A percentile compares a stretch with the other conserved stretches of the same genome.
Evolutionary conservation across 2,329 filamentous ascomycete species (phyloP).

Genomic region (Setomelanomma holmii): DNA sequence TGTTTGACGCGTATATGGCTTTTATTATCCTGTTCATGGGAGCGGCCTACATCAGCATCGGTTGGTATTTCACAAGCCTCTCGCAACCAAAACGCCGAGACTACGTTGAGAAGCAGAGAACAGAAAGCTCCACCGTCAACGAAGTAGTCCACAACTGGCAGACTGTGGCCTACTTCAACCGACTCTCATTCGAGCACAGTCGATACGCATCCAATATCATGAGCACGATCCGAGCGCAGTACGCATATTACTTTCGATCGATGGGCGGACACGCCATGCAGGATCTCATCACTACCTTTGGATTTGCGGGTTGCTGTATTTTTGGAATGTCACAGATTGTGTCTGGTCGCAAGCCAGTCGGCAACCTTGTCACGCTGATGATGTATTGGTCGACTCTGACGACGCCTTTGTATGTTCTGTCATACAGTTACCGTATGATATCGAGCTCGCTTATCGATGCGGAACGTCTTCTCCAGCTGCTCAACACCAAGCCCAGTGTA

Average conservation of each 20-base stretch:
- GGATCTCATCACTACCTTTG: conserved; percentile 56
- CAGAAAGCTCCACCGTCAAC: conserved; percentile 62
- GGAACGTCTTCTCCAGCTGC: conserved; percentile 65
- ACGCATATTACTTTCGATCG: conserved; percentile 41
- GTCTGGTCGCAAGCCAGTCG: conserved; percentile 58
- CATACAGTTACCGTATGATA: conserved; percentile 57
- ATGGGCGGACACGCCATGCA: conserved; percentile 51
- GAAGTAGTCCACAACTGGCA: conserved; percentile 68
- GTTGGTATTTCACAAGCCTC: conserved; percentile 53
- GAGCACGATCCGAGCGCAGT: conserved; percentile 45
- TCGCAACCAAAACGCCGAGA: conserved; percentile 49
- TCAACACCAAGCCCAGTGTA: conserved; percentile 65
- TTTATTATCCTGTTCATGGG: conserved; percentile 49
- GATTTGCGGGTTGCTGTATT: conserved; percentile 58
- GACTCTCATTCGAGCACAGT: conserved; percentile 59
- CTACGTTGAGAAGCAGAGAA: conserved; percentile 55
- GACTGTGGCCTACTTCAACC: conserved; percentile 67
- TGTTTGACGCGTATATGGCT: conserved; percentile 65
- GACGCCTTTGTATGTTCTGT: conserved; percentile 59
- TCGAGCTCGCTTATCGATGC: conserved; percentile 67
- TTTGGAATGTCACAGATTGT: conserved; percentile 63
- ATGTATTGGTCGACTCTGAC: conserved; percentile 66
- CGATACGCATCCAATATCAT: conserved; percentile 55
- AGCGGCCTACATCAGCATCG: conserved; percentile 60
- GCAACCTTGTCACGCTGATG: conserved; percentile 69